Evolutionary conservation across 2,329 filamentous ascomycete species (phyloP).

Genomic region (Curvularia sp.): DNA sequence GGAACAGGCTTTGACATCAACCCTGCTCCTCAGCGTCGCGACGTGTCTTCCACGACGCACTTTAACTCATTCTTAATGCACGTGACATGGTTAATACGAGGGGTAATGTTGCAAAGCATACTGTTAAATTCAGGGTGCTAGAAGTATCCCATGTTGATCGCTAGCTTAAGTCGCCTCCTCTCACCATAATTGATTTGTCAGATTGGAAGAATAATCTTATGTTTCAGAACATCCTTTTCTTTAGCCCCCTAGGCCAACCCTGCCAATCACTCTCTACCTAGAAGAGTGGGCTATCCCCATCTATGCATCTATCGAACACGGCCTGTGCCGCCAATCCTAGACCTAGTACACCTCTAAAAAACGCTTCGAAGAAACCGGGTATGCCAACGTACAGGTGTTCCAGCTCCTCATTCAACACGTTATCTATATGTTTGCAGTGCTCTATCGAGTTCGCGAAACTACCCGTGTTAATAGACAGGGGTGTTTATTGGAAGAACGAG

Average conservation of each 20-base stretch:
- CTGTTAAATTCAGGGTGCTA: slow-evolving; percentile 3
- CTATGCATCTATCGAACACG: slow-evolving; percentile 31
- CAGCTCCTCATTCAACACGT: slow-evolving; percentile 30
- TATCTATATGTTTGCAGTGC: slow-evolving; percentile 28
- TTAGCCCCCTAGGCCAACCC: slow-evolving; percentile 30
- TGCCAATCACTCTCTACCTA: slow-evolving; percentile 28
- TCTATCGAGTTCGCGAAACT: slow-evolving; percentile 31
- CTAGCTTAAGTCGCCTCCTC: neutral
- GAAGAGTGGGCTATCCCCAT: slow-evolving; percentile 32
- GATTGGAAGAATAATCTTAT: neutral
- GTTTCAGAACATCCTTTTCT: slow-evolving; percentile 32
- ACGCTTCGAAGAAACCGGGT: slow-evolving; percentile 33
- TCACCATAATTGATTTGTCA: neutral
- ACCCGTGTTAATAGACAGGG: slow-evolving; percentile 29
- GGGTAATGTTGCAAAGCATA: neutral
- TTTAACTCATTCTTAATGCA: neutral
- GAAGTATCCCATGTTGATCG: slow-evolving; percentile 4
- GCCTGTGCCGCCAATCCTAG: slow-evolving; percentile 22
- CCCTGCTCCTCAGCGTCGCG: neutral
- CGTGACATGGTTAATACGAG: neutral
- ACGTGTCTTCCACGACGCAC: neutral
- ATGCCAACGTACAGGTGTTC: slow-evolving; percentile 29
- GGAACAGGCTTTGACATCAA: neutral
- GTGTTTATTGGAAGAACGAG: slow-evolving; percentile 39
- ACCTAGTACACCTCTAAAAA: slow-evolving; percentile 26